Evolutionary conservation across 2,329 filamentous ascomycete genomes (phyloP), one percentile per base, ranked within the genome.

Genomic region (Ophiobolus disseminans): DNA sequence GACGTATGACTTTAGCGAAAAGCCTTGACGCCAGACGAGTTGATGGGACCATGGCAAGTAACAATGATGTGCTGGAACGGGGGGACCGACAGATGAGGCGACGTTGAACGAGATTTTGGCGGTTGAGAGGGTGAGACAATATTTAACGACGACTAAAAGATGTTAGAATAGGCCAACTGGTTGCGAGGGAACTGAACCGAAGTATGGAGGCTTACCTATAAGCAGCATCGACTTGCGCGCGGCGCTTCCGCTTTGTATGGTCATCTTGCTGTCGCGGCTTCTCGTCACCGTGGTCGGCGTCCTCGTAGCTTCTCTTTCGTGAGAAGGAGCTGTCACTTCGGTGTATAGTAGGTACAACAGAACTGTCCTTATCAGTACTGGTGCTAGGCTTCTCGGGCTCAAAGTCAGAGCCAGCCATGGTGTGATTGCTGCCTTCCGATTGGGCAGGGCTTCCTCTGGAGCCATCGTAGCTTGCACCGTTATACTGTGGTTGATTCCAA

Each of bases 241-340:
- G 66, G 40, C 70, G 57, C 50, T 74, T 74, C 13, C 70, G 65
- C 50, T 66, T 70, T 13, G 63, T 62, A 25, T 69, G 57, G 30
- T 73, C 70, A 17, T 73, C 70, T n/a, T 68, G 63, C 48, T 73
- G 70, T 19, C 62, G 65, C 40, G 57, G 35, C n/a, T 60, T 57
- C 22, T 62, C 66, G 21, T 71, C 60, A 23, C 65, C 60, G 21
- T 66, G 55, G 19, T 72, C 66, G 5, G 65, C 62, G 26, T 73
- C 69, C 30, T 70, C 68, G 31, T 72, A 71, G 41, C 69, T 72
- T 36, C 72, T 63, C 50, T 74, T 74, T 14, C 72, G 53, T 11
- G 61, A 58, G 38, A 66, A 55, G 3, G 64, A 69, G 49, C 66
- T 73, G 32, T 72, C 67, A 41, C 58, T 66, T 34, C 65, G 62